Evolutionary conservation across 2,329 filamentous ascomycete species (phyloP), one percentile per base, ranked within the genome.

Genomic region (Ilyonectria destructans): DNA sequence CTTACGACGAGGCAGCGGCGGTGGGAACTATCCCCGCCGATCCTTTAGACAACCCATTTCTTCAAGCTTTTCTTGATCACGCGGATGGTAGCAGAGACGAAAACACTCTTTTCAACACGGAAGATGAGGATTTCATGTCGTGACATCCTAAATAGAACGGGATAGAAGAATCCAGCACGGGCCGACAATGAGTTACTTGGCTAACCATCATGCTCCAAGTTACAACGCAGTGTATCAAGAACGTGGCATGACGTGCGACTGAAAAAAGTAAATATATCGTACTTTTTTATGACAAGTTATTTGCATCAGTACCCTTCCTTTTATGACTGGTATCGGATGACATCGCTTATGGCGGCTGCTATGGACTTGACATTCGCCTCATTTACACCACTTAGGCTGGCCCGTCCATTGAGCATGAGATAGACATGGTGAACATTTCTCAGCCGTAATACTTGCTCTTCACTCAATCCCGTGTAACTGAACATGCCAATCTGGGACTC

Each of bases 401-500:
- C 59, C 35, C 69, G 46, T 2, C 69, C 69, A 8, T 29, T 63
- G 2, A 13, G 17, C 40, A 71, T 56, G 26, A 63, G 49, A 29
- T 59, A 65, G n/a, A 65, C 49, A 37, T 65, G 62, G 45, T 52
- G 43, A 19, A 29, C 19, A 3, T 51, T 35, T 31, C 48, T 49
- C n/a, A 65, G 26, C 23, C 17, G 29, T 10, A 15, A 9, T 1
- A 83, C 79, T 45, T 82, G 78, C 35, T 75, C 68, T 9, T 70
- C 54, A 7, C 55, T 72, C 52, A 84, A 65, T 0, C 82, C 80
- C 0, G 82, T 81, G 66, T 80, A 82, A 5, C 75, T 77, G 65
- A 84, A 83, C 82, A 84, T 83, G 7, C 82, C 82, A 58, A 80
- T 81, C 77, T 83, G 77, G 2, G 43, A 55, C 43, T 63, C 52